Base-by-base conservation (phyloP, 495 filamentous ascomycete genomes). In the Xylaria castorea region DNA sequence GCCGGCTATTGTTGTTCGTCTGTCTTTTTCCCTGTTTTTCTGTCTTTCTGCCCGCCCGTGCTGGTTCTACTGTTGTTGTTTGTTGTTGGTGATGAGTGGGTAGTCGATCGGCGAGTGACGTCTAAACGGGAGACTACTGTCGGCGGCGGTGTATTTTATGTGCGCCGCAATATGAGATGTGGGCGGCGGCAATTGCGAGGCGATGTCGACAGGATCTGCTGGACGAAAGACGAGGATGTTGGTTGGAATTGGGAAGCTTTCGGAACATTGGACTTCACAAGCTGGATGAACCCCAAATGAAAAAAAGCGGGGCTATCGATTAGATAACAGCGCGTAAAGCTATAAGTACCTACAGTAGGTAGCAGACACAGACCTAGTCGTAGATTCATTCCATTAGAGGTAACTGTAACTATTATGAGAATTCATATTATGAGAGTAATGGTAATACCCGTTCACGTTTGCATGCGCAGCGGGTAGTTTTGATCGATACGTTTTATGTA, bases 291-390 rank as follows among this genome's bases (percentile, higher is more conserved):
- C 58, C 58, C 58, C 58, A 61, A 32, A 61, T 22, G 16, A 8
- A 38, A 61, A n/a, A 61, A 40, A 61, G 32, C n/a, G 58, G 58
- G 58, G 18, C 58, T 2, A 1, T 61, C 12, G 58, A 61, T 61
- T 61, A 61, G 58, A 61, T 60, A 58, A n/a, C 18, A 38, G 30
- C 18, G 7, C 20, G 14, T n/a, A 18, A n/a, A n/a, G n/a, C n/a
- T n/a, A n/a, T n/a, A n/a, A n/a, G n/a, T n/a, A n/a, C n/a, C n/a
- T n/a, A n/a, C n/a, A n/a, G n/a, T n/a, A n/a, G 2, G 14, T 16
- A 18, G 4, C 12, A 46, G 16, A n/a, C n/a, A n/a, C n/a, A n/a
- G n/a, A n/a, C n/a, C n/a, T n/a, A 48, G 18, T 7, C 2, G 18
- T 48, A 48, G 20, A 20, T 48, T 48, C 18, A 48, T n/a, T 20